Percentiles rank a stretch among this genome's conserved stretches.
phyloP scores from a whole-genome alignment of 257 asterid species.

The Solanum pennellii region DNA sequence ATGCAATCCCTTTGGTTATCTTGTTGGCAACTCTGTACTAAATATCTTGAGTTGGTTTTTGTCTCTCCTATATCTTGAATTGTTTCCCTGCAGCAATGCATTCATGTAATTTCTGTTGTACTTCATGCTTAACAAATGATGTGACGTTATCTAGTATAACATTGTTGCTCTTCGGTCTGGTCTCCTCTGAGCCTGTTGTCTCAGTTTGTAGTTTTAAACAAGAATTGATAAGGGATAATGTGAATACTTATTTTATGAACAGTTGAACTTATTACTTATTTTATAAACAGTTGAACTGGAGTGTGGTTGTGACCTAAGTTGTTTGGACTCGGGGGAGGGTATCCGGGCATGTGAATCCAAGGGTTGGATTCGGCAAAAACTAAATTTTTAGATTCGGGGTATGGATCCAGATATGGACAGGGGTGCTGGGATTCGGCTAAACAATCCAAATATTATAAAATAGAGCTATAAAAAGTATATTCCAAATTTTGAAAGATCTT shows the following conservation, averaged over 20 bases:
- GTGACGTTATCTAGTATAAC: neutral
- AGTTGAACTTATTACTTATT: neutral
- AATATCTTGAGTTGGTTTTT: neutral
- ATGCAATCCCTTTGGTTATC: neutral
- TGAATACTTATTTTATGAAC: neutral
- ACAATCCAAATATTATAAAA: neutral
- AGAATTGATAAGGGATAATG: neutral
- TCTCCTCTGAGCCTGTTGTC: neutral
- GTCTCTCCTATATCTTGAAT: neutral
- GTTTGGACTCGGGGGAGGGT: neutral
- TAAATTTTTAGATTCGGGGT: neutral
- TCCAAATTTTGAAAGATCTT: neutral
- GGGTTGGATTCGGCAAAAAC: neutral
- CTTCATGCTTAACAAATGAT: neutral
- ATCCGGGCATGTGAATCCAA: neutral
- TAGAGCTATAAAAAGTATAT: neutral
- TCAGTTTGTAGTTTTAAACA: neutral
- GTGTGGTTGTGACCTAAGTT: neutral
- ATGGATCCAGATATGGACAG: neutral
- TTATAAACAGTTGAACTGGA: neutral
- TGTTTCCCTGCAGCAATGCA: neutral
- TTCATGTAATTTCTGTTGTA: neutral
- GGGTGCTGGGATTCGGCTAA: neutral
- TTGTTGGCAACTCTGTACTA: neutral
- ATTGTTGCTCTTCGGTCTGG: neutral